Evolutionary conservation across 495 filamentous ascomycete species (phyloP), one percentile per base, ranked within the genome.

Genomic region (Lasiosphaeriaceae sp.): DNA sequence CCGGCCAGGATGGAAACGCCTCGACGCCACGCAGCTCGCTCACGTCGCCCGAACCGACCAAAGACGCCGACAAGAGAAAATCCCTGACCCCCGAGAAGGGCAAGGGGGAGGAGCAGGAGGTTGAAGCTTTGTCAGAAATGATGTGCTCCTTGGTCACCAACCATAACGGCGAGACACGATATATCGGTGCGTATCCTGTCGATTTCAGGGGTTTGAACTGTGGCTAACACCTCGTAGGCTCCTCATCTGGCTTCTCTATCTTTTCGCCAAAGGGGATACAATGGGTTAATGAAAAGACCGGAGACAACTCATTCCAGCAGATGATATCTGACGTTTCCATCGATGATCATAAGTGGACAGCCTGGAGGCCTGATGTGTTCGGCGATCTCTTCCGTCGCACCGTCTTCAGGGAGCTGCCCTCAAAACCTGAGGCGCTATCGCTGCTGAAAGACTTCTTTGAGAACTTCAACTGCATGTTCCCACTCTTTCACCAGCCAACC

Each of bases 111-210:
- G 90, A 96, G 63, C 89, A 93, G 62, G 92, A 96, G 64, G 92
- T 96, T 7, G 93, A 95, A 66, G 88, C 85, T 1, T 67, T 98
- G 58, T 96, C 94, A 9, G 94, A 98, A 72, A 96, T 97, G 88
- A 97, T 98, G 94, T 97, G 94, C 71, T 96, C 92, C 1, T 75
- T 98, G 41, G 93, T 98, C n/a, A 98, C 94, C 7, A 97, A 96
- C 58, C 95, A 96, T 63, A 89, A 86, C 59, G 94, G 94, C 29
- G 94, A 98, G 73, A 96, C 94, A 24, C 81, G 94, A 69, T 98
- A 96, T 73, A 96, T 97, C 63, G 94, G 92, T 96, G 83, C 37
- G 81, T 61, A 19, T 8, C 37, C 29, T 11, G 31, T 48, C 24
- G 24, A 47, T 41, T 49, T 21, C 11, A 14, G 49, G 19, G 11